Evolutionary conservation across 495 filamentous ascomycete genomes (phyloP), one percentile per base, ranked within the genome.

Genomic region (Aspergillus ostianus): DNA sequence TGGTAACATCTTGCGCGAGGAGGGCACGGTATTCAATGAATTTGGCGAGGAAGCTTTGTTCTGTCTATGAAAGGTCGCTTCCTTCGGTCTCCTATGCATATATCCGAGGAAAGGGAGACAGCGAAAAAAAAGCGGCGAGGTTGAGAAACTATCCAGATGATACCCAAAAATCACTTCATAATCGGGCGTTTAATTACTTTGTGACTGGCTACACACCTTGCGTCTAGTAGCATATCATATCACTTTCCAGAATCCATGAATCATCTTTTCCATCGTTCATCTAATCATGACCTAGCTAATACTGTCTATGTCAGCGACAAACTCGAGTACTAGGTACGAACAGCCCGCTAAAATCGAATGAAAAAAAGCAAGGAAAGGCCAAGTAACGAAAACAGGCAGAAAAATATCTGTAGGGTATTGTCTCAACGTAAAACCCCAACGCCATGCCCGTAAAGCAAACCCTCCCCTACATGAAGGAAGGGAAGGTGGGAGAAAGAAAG

Each of bases 31-130:
- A 5, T 67, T 68, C 26, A 78, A 72, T 53, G 77, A 82, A 49
- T 88, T 89, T 68, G 87, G 87, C 13, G 84, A 87, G 58, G 79
- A 87, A 53, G 82, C 83, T 4, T 65, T 90, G 54, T 72, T 86
- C 57, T 87, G 85, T 64, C 70, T 90, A 59, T 76, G 69, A 73
- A 52, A 6, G 47, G 5, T 15, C 17, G 30, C 45, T 26, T 26
- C 19, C 36, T 52, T 27, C 57, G 23, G 41, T 47, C 45, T 45
- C 51, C 36, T 53, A 52, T 17, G 7, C 26, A 26, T 52, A 6
- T n/a, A 27, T 26, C 13, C 27, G 0, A 6, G 12, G 23, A 49
- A 49, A 2, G 47, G 17, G 47, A 49, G 18, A 17, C 30, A 41
- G 1, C 3, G 15, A 41, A 41, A 17, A 41, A 41, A 41, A 17